Percentiles rank a stretch among this genome's conserved stretches.
Evolutionary conservation across 2,329 filamentous ascomycete genomes (phyloP).

Genomic region (Phyllosticta capitalensis): DNA sequence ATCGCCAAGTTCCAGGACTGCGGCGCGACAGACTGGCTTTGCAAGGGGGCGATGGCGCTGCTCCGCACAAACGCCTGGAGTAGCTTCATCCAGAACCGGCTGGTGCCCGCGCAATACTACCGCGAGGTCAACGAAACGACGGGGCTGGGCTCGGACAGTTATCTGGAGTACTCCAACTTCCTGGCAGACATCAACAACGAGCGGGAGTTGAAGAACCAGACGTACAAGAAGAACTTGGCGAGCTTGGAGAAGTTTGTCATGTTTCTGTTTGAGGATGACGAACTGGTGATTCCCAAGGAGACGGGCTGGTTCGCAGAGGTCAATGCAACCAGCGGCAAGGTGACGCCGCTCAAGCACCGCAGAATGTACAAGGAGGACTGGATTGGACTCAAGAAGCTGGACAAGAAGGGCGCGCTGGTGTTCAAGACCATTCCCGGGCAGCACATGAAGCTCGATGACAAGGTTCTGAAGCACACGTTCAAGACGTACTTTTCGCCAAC

Average conservation of each 20-base stretch:
- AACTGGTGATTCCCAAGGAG: constrained; percentile 80
- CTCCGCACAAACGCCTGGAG: constrained; percentile 76
- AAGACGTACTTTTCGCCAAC: constrained; percentile 52
- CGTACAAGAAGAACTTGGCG: constrained; percentile 63
- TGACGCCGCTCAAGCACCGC: constrained; percentile 59
- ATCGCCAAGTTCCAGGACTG: constrained; percentile 77
- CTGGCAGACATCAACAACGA: constrained; percentile 97
- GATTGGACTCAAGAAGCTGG: constrained; percentile 73
- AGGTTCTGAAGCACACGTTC: constrained; percentile 58
- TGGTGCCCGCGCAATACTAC: constrained; percentile 95
- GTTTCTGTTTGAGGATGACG: constrained; percentile 83
- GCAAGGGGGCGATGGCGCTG: constrained; percentile 68
- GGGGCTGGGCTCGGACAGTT: constrained; percentile 47
- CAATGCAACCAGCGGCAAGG: constrained; percentile 53
- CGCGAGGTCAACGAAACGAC: constrained; percentile 54
- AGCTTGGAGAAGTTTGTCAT: constrained; percentile 70
- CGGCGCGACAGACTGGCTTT: constrained; percentile 63
- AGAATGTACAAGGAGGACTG: constrained; percentile 82
- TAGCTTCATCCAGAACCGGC: constrained; percentile 60
- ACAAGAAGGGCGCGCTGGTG: constrained; percentile 66
- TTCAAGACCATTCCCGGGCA: constrained; percentile 65
- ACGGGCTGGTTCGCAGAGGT: constrained; percentile 85
- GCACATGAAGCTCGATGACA: constrained; percentile 71
- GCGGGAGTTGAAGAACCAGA: constrained; percentile 59
- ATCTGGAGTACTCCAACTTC: constrained; percentile 76